Base-by-base conservation (phyloP, 441 rosid species). In the Erodium moschatum region DNA sequence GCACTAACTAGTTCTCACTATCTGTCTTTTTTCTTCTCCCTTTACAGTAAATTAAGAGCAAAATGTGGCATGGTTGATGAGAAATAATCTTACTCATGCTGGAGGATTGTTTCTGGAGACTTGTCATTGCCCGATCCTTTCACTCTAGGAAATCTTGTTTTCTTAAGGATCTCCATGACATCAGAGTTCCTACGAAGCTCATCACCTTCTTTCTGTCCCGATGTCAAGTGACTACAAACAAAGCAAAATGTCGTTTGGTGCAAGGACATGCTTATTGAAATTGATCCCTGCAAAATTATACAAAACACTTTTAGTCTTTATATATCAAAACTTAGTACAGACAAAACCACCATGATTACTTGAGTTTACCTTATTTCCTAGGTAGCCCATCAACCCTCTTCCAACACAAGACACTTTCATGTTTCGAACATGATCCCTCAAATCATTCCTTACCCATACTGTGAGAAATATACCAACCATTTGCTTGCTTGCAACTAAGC, bases 241-340 rank as follows among this genome's bases (percentile, higher is more conserved):
- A 95, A 95, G 86, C 99, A 95, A 81, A 95, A 92, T 87, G 89
- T 95, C 20, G 99, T 92, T 75, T 84, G 87, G 80, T 95, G 93
- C 79, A 95, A 79, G 38, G 89, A 87, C 99, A 95, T 89, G 88
- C 99, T 95, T 76, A 95, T 87, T n/a, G 99, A 89, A 72, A 95
- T 95, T n/a, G 99, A 95, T 65, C 99, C 99, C 99, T 95, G 94
- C 69, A 85, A 73, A 79, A 78, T 56, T 18, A 56, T 12, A 20
- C 27, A 56, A 56, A 56, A 56, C 62, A 56, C 16, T 18, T 21
- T 16, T 54, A 5, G 11, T 54, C 21, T 35, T 35, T 35, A 35
- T 35, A 35, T 7, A 35, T 5, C 40, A 35, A 2, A 35, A 35
- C 40, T 35, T 6, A 35, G 8, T 62, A 58, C 19, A 44, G 33